phyloP scores from a whole-genome alignment of 225 moss, liverwort and hornwort genomes.

The Takakia lepidozioides region DNA sequence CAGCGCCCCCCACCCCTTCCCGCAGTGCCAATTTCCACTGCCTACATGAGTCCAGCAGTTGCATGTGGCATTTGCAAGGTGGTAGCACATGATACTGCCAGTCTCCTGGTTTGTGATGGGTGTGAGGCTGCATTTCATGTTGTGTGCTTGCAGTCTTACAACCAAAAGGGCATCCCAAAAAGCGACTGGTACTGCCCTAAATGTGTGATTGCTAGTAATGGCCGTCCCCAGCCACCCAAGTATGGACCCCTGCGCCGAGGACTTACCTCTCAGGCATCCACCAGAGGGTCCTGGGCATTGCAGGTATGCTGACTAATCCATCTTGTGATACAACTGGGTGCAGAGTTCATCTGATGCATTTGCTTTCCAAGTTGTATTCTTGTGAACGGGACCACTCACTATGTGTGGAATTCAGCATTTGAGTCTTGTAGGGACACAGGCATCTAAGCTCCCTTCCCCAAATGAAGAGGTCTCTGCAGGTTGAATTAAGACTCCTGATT shows the following conservation, averaged over 20 bases:
- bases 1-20: conserved; percentile 20
- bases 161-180: conserved; percentile 35
- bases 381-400: too few species aligned
- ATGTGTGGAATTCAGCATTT: too few species aligned
- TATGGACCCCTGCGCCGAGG: conserved; percentile 68
- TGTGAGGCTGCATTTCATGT: conserved; percentile 75
- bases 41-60: conserved; percentile 50
- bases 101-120: conserved; percentile 73
- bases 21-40: conserved; percentile 33
- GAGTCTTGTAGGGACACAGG: too few species aligned
- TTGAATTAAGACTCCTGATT: too few species aligned
- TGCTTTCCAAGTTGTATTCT: too few species aligned
- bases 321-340: too few species aligned
- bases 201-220: conserved; percentile 51
- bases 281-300: conserved; percentile 42
- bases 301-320: conserved; percentile 27
- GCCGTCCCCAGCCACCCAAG: conserved; percentile 53
- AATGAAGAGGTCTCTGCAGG: too few species aligned
- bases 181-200: conserved; percentile 79
- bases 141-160: conserved; percentile 55
- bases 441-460: too few species aligned
- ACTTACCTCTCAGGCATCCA: conserved; percentile 27
- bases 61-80: conserved; percentile 66
- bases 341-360: too few species aligned
- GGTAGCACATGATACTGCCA: conserved; percentile 46